Conservation (phyloP, 1,284 basidiomycete species). For the Cryptococcus amylolentus region DNA sequence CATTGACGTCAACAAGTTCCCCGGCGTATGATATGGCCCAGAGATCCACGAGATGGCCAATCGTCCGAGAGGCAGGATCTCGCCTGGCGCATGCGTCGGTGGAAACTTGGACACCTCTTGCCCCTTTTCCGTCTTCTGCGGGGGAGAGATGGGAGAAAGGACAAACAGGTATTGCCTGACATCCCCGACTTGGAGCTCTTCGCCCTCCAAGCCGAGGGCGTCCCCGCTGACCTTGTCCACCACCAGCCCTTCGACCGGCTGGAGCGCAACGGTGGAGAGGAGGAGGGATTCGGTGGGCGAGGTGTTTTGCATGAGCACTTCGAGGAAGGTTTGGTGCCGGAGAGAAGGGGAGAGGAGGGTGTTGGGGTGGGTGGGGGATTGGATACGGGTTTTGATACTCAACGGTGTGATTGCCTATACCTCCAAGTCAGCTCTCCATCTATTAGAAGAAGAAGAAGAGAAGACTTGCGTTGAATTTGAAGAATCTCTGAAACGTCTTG, state of each 20-base stretch:
- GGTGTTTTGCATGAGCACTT: constrained; percentile 81
- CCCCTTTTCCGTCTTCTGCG: background rate
- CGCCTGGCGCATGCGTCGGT: constrained; percentile 59
- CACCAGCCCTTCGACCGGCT: constrained; percentile 67
- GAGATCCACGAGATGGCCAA: constrained; percentile 71
- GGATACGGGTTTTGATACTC: constrained; percentile 85
- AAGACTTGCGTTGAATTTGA: constrained; percentile 73
- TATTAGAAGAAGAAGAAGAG: background rate
- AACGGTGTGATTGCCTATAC: constrained; percentile 75
- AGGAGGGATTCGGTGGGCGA: constrained; percentile 65
- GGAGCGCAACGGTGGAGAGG: constrained; percentile 70
- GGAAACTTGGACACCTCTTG: constrained; percentile 52
- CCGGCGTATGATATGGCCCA: constrained; percentile 62
- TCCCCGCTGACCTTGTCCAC: constrained; percentile 42
- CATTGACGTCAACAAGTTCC: constrained; percentile 69
- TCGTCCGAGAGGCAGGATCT: constrained; percentile 68
- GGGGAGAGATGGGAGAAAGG: constrained; percentile 56
- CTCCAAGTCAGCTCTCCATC: constrained; percentile 2
- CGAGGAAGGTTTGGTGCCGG: constrained; percentile 75
- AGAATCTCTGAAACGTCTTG: constrained; percentile 77
- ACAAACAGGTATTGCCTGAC: constrained; percentile 79
- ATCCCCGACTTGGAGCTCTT: constrained; percentile 58
- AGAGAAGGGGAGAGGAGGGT: constrained; percentile 61
- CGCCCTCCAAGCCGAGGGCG: constrained; percentile 59
- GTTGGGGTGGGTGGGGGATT: constrained; percentile 66